phyloP scores from a whole-genome alignment of 805 yeast genomes.

The Ogataea pignaliae region DNA sequence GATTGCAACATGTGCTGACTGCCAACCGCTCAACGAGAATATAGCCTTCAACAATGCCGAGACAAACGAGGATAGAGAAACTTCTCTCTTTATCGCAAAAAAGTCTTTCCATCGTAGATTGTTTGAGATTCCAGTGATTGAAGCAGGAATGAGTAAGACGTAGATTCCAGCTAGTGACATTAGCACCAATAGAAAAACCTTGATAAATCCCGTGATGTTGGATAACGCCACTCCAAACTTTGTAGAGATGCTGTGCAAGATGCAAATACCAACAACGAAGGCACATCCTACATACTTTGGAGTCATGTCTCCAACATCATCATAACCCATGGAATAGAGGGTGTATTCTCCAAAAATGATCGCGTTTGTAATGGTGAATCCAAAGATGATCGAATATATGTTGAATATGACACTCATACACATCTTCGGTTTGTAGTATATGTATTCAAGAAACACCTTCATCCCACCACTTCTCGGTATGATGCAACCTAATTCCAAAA shows the following conservation, averaged over 20 bases:
- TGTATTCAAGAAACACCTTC: slow-evolving; percentile 65
- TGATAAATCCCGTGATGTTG: slow-evolving; percentile 58
- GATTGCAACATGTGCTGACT: slow-evolving; percentile 48
- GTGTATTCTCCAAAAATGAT: slow-evolving; percentile 53
- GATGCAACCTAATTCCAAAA: slow-evolving; percentile 64
- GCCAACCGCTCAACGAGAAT: slow-evolving; percentile 54
- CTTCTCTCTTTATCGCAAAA: slow-evolving; percentile 25
- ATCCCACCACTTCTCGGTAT: slow-evolving; percentile 75
- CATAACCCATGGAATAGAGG: slow-evolving; percentile 40
- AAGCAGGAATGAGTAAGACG: slow-evolving; percentile 46
- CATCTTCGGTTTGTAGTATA: slow-evolving; percentile 57
- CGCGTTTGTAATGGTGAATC: slow-evolving; percentile 47
- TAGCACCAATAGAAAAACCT: slow-evolving; percentile 47
- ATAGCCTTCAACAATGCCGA: slow-evolving; percentile 48
- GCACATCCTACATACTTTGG: slow-evolving; percentile 40
- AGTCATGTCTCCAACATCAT: slow-evolving; percentile 32
- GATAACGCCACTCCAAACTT: slow-evolving; percentile 57
- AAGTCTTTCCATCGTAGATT: slow-evolving; percentile 32
- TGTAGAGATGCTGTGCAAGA: slow-evolving; percentile 56
- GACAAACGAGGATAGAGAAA: slow-evolving; percentile 40
- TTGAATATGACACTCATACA: slow-evolving; percentile 44
- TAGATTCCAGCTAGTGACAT: slow-evolving; percentile 58
- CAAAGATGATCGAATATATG: slow-evolving; percentile 44
- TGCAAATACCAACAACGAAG: slow-evolving; percentile 32
- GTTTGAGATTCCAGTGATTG: slow-evolving; percentile 39